Evolutionary conservation across 305 asterid species (phyloP).

Genomic region (Fraxinus ornus): DNA sequence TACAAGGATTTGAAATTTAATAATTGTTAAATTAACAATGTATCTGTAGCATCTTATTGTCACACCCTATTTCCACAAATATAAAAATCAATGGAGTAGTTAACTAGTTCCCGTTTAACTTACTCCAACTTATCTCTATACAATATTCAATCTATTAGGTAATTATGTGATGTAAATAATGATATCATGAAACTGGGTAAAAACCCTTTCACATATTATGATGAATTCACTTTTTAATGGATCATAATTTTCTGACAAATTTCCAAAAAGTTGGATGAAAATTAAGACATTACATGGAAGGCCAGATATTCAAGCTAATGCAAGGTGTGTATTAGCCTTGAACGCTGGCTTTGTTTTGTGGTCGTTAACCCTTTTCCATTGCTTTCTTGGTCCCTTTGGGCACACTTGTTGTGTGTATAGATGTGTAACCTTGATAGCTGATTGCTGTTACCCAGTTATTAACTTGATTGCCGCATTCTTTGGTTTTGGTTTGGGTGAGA

Average conservation of each 20-base stretch:
- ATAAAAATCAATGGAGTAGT: background rate
- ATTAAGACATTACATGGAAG: background rate
- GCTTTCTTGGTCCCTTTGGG: background rate
- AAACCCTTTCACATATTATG: background rate
- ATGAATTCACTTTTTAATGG: background rate
- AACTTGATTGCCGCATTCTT: background rate
- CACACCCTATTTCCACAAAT: background rate
- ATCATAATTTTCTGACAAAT: background rate
- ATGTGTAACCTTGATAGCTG: background rate
- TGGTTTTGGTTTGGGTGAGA: conserved; percentile 1
- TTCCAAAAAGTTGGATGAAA: background rate
- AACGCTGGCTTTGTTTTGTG: background rate
- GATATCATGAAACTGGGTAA: background rate
- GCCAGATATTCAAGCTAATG: background rate
- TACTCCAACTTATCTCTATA: background rate
- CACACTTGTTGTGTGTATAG: background rate
- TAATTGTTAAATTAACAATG: background rate
- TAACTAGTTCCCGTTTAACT: conserved; percentile 9
- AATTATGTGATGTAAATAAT: background rate
- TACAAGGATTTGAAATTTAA: background rate
- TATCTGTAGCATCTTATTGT: conserved; percentile 7
- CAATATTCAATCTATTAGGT: background rate
- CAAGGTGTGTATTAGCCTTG: background rate
- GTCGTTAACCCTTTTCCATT: background rate
- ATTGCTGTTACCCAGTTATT: background rate